phyloP scores from a whole-genome alignment of 163 green algal species.

The Volvox carteri region DNA sequence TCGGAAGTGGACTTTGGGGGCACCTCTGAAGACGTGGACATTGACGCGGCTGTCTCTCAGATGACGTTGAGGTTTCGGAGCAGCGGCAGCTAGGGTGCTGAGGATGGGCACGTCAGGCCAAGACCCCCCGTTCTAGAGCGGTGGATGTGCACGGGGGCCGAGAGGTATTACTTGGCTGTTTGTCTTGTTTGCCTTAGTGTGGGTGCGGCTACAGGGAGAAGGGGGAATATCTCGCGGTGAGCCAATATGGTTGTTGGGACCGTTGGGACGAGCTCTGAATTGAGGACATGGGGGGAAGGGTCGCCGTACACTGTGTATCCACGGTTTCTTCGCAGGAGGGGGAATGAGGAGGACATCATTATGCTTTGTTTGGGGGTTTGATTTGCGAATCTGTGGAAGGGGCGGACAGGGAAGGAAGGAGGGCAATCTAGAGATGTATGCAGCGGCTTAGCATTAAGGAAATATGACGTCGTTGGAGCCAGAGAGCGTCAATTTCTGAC shows the following conservation, averaged over 20 bases:
- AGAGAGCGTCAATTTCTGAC: too few species aligned
- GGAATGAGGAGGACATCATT: too few species aligned
- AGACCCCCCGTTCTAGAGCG: too few species aligned
- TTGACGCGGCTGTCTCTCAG: not conserved
- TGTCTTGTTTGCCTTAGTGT: not conserved
- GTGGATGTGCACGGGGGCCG: not conserved
- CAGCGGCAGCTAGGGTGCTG: not conserved
- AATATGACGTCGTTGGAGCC: too few species aligned
- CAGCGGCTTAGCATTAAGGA: too few species aligned
- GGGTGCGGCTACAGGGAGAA: not conserved
- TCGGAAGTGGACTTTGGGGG: not conserved
- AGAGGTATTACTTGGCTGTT: not conserved
- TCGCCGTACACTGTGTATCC: not conserved
- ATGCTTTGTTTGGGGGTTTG: not conserved
- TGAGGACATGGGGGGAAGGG: not conserved
- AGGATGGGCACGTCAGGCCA: not conserved
- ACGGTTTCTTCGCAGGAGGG: not conserved
- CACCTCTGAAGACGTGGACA: not conserved
- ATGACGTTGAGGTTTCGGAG: conserved; percentile 1
- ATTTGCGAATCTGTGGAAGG: not conserved
- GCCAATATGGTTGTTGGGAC: too few species aligned
- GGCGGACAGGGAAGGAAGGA: too few species aligned
- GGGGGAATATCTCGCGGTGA: not conserved
- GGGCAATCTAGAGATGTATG: too few species aligned
- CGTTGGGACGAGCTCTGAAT: not conserved